Evolutionary conservation across 768 basidiomycete species (phyloP), one percentile per base, ranked within the genome.

Genomic region (Phaeotremella fagi): DNA sequence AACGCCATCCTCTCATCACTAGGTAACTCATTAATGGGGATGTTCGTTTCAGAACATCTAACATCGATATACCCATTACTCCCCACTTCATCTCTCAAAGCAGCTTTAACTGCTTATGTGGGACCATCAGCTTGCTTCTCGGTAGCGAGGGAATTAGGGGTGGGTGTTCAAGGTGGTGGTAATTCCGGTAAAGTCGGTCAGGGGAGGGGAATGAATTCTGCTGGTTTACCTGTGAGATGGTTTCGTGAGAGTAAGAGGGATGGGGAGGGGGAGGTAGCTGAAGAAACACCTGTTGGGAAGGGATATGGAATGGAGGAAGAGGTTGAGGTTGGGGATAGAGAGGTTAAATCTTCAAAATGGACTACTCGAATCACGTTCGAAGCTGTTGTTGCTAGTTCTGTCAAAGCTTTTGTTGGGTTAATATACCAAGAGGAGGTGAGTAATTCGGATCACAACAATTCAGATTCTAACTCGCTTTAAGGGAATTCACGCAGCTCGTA

Each of bases 81-180:
- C 24, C 94, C 94, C 1, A 90, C 89, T 20, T 84, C 88, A 50
- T 90, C 90, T 22, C 76, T 89, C 62, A 92, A 95, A 76, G 87
- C 88, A 4, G 90, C 88, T 14, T 83, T 94, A 53, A 90, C 88
- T 36, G 88, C 90, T 49, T 88, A 89, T 73, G 92, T 91, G 27
- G 94, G 94, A 14, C 85, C 88, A 15, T 77, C 82, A 60, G 85
- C 86, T 4, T 90, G 88, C 66, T 83, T 87, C 35, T 83, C 80
- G 60, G 85, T 97, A 45, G 92, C 92, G 23, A 82, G 84, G 53
- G 87, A 90, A 75, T 51, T 74, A 23, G 68, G 72, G 20, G 54
- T 73, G 2, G 63, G 59, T 4, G 60, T 64, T 9, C 55, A 55
- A 15, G 60, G 57, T 1, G 62, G 63, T 16, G 59, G 58, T 27